Conservation (phyloP, 164 flowering plant species). For the Annona squamosa region DNA sequence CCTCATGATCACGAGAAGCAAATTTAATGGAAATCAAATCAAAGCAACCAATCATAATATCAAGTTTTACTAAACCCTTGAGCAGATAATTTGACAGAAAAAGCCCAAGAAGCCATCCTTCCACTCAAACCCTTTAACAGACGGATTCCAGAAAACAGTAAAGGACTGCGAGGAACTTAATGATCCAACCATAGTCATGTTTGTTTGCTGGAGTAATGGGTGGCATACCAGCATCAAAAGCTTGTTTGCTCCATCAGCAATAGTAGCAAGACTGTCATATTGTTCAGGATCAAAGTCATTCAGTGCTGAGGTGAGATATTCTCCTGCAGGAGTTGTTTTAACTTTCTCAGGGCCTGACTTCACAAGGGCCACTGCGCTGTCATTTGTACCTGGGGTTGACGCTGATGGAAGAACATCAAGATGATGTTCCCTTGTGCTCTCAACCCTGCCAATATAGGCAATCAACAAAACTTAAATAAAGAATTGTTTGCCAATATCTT, state of each 20-base stretch:
- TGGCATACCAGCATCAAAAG: constrained; percentile 88
- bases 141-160: neutral
- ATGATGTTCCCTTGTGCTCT: constrained; percentile 37
- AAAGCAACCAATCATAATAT: neutral
- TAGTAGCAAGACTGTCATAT: constrained; percentile 82
- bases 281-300: constrained; percentile 96
- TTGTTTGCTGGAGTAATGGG: neutral
- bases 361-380: constrained; percentile 55
- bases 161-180: neutral
- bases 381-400: constrained; percentile 38
- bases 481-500: neutral
- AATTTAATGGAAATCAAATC: neutral
- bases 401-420: constrained; percentile 43
- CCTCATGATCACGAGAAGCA: neutral
- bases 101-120: neutral
- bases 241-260: constrained; percentile 98
- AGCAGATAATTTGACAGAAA: neutral
- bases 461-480: neutral
- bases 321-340: constrained; percentile 95
- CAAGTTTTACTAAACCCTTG: neutral
- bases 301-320: constrained; percentile 87
- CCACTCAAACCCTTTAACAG: neutral
- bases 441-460: constrained; percentile 39
- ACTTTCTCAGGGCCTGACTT: constrained; percentile 65
- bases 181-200: neutral